A percentile compares a stretch with the other conserved stretches of the same genome.
These are phyloP conservation scores for Rhodomyrtus psidioides DNA, from an alignment of 441 rosid genomes.

Conservation along the genomic window DNA sequence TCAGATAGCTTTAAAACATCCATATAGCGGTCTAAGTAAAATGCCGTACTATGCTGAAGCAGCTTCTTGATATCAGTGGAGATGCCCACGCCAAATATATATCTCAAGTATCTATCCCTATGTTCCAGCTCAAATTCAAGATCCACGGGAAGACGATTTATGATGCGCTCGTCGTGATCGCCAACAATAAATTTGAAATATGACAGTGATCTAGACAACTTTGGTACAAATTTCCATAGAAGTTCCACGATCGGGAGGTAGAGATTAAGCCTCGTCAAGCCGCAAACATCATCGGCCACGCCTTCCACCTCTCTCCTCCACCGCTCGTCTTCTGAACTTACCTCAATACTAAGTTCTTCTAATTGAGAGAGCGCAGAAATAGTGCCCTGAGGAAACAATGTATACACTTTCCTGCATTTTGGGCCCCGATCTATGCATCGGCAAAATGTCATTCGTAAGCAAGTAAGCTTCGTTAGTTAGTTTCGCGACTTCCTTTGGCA, in stretches of 20 bases:
- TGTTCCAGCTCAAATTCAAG: not conserved
- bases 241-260: not conserved
- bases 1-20: not conserved
- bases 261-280: not conserved
- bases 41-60: not conserved
- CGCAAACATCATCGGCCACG: not conserved
- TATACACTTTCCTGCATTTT: not conserved
- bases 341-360: conserved; percentile 6
- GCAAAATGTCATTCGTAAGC: conserved; percentile 9
- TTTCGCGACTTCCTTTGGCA: conserved; percentile 1
- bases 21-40: not conserved
- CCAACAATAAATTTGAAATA: conserved; percentile 12
- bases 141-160: not conserved
- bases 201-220: not conserved
- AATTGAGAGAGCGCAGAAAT: not conserved
- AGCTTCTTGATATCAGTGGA: not conserved
- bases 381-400: not conserved
- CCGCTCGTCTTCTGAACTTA: not conserved
- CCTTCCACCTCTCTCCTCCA: not conserved
- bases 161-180: not conserved
- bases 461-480: not conserved
- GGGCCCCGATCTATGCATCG: no score
- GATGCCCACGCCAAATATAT: no score
- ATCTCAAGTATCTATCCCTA: conserved; percentile 3
- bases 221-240: not conserved